Evolutionary conservation across 257 asterid genomes (phyloP), one percentile per base, ranked within the genome.

Genomic region (Solanum lignicaule): DNA sequence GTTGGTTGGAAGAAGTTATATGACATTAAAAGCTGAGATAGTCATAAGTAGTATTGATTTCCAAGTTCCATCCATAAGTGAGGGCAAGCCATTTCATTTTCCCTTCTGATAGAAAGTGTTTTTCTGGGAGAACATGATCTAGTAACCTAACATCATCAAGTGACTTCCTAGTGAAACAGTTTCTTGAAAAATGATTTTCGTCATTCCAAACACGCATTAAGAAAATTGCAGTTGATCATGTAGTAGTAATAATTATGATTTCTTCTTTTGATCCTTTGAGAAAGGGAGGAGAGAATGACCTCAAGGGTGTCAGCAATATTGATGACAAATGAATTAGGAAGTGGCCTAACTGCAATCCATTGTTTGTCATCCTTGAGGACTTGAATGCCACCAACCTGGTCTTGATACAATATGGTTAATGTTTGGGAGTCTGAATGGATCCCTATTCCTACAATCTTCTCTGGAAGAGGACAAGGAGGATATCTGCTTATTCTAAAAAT

Each of bases 241-340:
- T 74, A 74, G 48, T 74, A 73, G 35, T 79, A 78, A 48, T 78
- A 29, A 48, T 46, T 29, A 48, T 81, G 43, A 9, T 82, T 81
- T 48, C 4, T 31, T 46, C 15, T 29, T 48, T 48, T 62, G 35
- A 23, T 52, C 9, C 41, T 16, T 52, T 9, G 48, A n/a, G 33
- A n/a, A 11, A 32, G 27, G 27, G 60, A 23, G 38, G 58, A 76
- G 76, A 23, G 62, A 66, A n/a, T 21, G 86, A 90, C 88, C 87
- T 90, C 88, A 73, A 90, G 92, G 5, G 89, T 90, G 81, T 90
- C 88, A n/a, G 89, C 90, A n/a, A 86, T 86, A 32, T 90, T 90
- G 84, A 90, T 82, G 69, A 90, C 84, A 36, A 86, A 88, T 4
- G 89, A 90, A 79, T 86, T 65, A 1, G 88, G 81, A 36, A 88